Evolutionary conservation across 108 stramenopile genomes (phyloP).

Genomic region (Parietichytrium sp.): DNA sequence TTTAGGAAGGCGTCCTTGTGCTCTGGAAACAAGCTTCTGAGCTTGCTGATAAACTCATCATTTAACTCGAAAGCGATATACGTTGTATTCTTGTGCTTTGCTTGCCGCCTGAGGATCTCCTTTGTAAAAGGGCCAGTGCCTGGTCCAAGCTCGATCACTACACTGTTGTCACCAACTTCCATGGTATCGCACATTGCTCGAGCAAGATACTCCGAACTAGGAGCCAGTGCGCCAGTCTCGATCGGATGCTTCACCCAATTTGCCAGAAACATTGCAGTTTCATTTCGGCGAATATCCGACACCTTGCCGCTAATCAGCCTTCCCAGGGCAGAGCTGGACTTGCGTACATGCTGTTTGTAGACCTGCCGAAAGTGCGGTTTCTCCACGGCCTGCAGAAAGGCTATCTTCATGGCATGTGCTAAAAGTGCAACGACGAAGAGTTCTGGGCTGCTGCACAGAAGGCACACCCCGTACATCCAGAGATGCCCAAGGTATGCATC

Average conservation of each 20-base stretch:
- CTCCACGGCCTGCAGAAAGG: slow-evolving; percentile 9
- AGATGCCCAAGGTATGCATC: slow-evolving; percentile 20
- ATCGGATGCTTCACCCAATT: slow-evolving; percentile 33
- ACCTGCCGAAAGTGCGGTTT: slow-evolving; percentile 18
- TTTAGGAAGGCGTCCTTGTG: not conserved
- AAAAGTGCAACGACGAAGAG: not conserved
- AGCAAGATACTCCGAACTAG: slow-evolving; percentile 7
- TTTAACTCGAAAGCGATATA: slow-evolving; percentile 16
- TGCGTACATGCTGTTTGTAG: slow-evolving; percentile 38
- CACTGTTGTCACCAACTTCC: not conserved
- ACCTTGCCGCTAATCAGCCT: not conserved
- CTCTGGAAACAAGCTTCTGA: not conserved
- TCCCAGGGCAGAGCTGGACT: not conserved
- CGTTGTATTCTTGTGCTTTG: not conserved
- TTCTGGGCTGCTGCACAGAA: not conserved
- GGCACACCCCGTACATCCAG: slow-evolving; percentile 10
- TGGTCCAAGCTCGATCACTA: slow-evolving; percentile 23
- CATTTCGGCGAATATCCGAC: not conserved
- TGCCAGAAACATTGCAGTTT: slow-evolving; percentile 3
- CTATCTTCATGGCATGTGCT: not conserved
- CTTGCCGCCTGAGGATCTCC: not conserved
- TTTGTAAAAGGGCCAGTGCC: slow-evolving; percentile 17
- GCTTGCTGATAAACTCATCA: not conserved
- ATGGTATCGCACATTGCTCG: slow-evolving; percentile 29
- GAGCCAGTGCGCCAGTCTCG: slow-evolving; percentile 28